Percentiles rank a stretch among this genome's conserved stretches.
Conservation (phyloP, 176 grass and related monocot species). For the Oryza rufipogon region DNA sequence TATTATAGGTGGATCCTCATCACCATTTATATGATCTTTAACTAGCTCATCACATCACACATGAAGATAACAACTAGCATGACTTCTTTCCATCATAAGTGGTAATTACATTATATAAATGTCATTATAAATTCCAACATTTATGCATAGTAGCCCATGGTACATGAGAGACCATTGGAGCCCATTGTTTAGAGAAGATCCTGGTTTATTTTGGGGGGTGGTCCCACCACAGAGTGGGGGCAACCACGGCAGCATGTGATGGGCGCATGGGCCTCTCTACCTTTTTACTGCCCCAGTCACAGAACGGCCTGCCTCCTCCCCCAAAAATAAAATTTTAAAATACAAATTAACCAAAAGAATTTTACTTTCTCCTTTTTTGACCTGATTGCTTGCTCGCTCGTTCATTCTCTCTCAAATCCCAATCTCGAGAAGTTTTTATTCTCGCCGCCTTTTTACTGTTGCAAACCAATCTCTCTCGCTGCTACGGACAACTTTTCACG, state of each 20-base stretch:
- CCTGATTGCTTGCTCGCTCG: neutral
- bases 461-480: neutral
- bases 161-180: constrained; percentile 4
- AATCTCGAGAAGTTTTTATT: constrained; percentile 53
- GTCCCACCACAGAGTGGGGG: constrained; percentile 48
- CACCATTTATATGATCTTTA: too few relatives aligned
- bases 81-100: too few relatives aligned
- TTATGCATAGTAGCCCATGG: neutral
- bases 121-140: too few relatives aligned
- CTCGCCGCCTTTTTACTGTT: constrained; percentile 42
- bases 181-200: constrained; percentile 46
- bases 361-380: constrained; percentile 55
- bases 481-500: constrained; percentile 29
- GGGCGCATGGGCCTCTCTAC: constrained; percentile 46
- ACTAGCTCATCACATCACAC: too few relatives aligned
- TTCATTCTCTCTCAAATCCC: constrained; percentile 28
- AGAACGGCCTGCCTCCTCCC: neutral
- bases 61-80: too few relatives aligned
- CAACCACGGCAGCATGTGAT: constrained; percentile 48
- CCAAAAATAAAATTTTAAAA: neutral
- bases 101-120: too few relatives aligned
- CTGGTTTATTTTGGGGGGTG: neutral
- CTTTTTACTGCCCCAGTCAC: constrained; percentile 47
- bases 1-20: too few relatives aligned
- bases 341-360: constrained; percentile 37